phyloP scores from a whole-genome alignment of 768 basidiomycete genomes.

The Naganishia onofrii region DNA sequence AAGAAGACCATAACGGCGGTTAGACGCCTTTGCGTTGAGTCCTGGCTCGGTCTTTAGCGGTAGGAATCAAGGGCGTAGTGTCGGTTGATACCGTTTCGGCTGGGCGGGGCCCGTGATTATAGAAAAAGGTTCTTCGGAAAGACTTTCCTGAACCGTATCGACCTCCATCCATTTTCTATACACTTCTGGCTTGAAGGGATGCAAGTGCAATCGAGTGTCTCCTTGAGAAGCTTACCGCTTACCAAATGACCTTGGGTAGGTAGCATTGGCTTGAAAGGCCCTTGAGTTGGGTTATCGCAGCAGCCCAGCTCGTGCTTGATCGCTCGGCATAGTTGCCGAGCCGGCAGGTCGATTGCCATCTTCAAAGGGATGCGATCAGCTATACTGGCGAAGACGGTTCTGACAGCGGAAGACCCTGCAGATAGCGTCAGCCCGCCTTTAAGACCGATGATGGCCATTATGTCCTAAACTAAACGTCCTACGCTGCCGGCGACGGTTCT shows the following conservation, averaged over 20 bases:
- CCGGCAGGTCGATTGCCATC: not conserved
- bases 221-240: not conserved
- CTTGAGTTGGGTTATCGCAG: not conserved
- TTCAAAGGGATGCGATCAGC: not conserved
- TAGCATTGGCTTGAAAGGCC: not conserved
- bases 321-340: not conserved
- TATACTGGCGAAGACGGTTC: not conserved
- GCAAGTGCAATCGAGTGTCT: not conserved
- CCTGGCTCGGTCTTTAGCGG: not conserved
- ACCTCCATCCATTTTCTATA: not conserved
- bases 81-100: not conserved
- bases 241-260: not conserved
- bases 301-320: not conserved
- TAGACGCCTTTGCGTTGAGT: not conserved
- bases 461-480: not conserved
- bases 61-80: no score
- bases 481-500: not conserved
- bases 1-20: not conserved
- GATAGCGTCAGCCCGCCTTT: not conserved
- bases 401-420: not conserved
- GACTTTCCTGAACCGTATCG: not conserved
- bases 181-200: constrained; percentile 3
- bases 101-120: not conserved
- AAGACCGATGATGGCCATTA: constrained; percentile 2
- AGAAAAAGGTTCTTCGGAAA: not conserved